phyloP scores from a whole-genome alignment of 139 green algal genomes.

The Pseudopediastrum boryanum region DNA sequence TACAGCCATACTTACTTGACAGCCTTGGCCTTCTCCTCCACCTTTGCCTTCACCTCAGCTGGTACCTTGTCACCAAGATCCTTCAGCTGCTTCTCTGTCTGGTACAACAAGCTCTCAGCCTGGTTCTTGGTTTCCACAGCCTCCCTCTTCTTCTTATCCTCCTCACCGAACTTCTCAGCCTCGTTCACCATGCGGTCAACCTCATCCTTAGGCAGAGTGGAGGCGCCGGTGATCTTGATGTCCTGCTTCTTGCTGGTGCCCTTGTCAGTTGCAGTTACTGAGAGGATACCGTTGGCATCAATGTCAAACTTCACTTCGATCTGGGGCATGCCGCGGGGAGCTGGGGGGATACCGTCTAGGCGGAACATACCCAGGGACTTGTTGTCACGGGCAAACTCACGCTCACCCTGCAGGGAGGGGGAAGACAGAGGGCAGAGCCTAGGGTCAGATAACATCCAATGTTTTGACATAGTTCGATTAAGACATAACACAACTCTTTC shows the following conservation, averaged over 20 bases:
- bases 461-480: no score
- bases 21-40: slow-evolving; percentile 84
- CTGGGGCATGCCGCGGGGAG: slow-evolving; percentile 93
- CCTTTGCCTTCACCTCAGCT: slow-evolving; percentile 82
- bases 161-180: slow-evolving; percentile 89
- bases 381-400: slow-evolving; percentile 83
- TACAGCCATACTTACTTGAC: slow-evolving; percentile 59
- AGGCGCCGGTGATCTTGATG: slow-evolving; percentile 95
- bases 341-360: slow-evolving; percentile 97
- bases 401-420: slow-evolving; percentile 53
- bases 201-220: slow-evolving; percentile 75
- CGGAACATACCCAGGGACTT: slow-evolving; percentile 96
- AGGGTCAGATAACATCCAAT: not conserved
- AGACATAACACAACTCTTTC: no score
- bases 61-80: slow-evolving; percentile 96
- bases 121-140: slow-evolving; percentile 96
- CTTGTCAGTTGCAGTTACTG: slow-evolving; percentile 95
- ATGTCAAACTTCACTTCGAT: slow-evolving; percentile 99
- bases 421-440: not conserved
- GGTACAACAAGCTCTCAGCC: slow-evolving; percentile 89
- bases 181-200: slow-evolving; percentile 97
- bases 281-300: slow-evolving; percentile 98
- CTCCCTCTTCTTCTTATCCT: slow-evolving; percentile 94
- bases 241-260: slow-evolving; percentile 95
- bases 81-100: slow-evolving; percentile 98